These are phyloP conservation scores for Tuber borchii DNA, from an alignment of 495 filamentous ascomycete genomes.

Conservation along the genomic window DNA sequence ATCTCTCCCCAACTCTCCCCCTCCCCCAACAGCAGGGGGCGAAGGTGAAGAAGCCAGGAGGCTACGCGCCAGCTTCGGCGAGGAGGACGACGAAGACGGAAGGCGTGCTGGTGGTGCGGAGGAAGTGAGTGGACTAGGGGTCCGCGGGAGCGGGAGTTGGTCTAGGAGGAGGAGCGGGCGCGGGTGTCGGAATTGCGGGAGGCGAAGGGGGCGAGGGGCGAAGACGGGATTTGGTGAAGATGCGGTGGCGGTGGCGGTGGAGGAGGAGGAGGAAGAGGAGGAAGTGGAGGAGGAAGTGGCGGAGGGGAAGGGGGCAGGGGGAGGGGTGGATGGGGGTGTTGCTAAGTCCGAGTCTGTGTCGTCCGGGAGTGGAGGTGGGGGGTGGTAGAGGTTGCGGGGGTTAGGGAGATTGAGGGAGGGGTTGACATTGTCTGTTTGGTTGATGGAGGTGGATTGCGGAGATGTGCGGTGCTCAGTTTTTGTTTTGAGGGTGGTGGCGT, in stretches of 20 bases:
- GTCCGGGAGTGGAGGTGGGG: conserved; percentile 19
- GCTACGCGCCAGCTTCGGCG: neutral
- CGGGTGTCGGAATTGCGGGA: conserved; percentile 29
- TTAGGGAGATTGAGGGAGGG: conserved; percentile 16
- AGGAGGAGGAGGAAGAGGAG: conserved; percentile 19
- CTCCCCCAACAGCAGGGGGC: neutral
- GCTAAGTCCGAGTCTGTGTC: conserved; percentile 11
- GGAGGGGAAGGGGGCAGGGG: conserved; percentile 18
- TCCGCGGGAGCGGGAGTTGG: conserved; percentile 24
- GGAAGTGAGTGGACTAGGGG: conserved; percentile 18
- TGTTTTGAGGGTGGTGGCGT: neutral
- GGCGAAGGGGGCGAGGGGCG: conserved; percentile 32
- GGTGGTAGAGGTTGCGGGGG: conserved; percentile 12
- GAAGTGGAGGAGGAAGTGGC: conserved; percentile 7
- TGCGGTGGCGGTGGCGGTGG: conserved; percentile 7
- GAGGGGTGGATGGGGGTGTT: conserved; percentile 19
- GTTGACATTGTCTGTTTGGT: conserved; percentile 5
- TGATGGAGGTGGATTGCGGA: neutral
- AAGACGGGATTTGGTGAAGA: conserved; percentile 26
- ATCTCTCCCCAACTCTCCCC: conserved; percentile 17
- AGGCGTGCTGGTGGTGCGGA: neutral
- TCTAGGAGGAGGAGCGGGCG: conserved; percentile 33
- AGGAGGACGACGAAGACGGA: neutral
- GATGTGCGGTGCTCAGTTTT: neutral
- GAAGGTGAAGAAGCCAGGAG: neutral